Percentiles rank a stretch among this genome's conserved stretches.
Conservation (phyloP, 139 green algal genomes). For the Edaphochlamys debaryana region DNA sequence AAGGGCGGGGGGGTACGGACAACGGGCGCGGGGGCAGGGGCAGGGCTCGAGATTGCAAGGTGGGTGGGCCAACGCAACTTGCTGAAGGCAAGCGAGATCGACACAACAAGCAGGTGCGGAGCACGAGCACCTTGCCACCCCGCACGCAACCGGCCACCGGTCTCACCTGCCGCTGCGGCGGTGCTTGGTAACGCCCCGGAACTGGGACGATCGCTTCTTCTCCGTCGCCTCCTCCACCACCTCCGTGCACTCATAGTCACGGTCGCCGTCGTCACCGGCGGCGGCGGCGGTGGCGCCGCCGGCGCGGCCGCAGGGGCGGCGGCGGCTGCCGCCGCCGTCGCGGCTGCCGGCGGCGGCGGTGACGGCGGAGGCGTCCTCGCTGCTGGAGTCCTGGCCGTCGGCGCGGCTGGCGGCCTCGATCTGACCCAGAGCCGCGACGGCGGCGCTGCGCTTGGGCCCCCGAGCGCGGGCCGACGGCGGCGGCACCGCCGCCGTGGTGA, state of each 20-base stretch:
- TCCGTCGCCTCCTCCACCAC: neutral
- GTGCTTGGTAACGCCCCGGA: slow-evolving; percentile 84
- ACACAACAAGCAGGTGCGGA: neutral
- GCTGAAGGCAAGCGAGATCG: too few species aligned
- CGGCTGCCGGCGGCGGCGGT: neutral
- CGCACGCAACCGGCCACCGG: neutral
- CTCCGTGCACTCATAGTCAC: neutral
- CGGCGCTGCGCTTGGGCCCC: neutral
- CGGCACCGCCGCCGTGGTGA: neutral
- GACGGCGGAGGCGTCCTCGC: neutral
- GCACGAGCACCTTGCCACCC: neutral
- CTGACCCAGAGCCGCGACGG: neutral
- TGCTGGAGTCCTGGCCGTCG: too few species aligned
- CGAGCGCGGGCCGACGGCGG: neutral
- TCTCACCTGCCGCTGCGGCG: slow-evolving; percentile 67
- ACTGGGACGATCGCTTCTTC: slow-evolving; percentile 60
- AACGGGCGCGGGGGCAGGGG: too few species aligned
- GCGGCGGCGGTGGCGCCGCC: too few species aligned
- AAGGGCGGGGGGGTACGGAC: neutral
- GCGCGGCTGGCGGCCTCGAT: neutral
- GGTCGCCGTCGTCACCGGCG: neutral
- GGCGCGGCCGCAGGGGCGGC: too few species aligned
- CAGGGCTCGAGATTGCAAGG: neutral
- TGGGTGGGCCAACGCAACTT: neutral
- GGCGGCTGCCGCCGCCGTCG: neutral